These are phyloP conservation scores for Stagonosporopsis rhizophila DNA, from an alignment of 2,329 filamentous ascomycete genomes.

Conservation along the genomic window DNA sequence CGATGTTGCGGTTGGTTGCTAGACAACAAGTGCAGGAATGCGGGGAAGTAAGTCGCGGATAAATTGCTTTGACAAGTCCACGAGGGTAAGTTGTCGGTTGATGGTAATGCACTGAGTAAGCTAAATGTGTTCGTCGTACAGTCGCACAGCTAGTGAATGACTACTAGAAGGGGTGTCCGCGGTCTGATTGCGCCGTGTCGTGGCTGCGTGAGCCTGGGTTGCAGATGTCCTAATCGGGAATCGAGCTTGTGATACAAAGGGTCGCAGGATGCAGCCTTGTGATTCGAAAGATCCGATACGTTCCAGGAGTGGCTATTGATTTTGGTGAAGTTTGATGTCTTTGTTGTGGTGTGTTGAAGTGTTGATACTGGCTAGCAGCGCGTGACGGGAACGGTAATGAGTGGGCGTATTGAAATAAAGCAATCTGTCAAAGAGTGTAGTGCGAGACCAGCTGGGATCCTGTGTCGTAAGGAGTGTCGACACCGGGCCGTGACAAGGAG, in stretches of 20 bases:
- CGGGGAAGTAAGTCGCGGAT: constrained; percentile 46
- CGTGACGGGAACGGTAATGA: constrained; percentile 26
- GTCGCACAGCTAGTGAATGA: constrained; percentile 34
- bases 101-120: constrained; percentile 26
- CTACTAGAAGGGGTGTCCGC: constrained; percentile 24
- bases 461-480: constrained; percentile 51
- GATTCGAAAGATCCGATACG: constrained; percentile 17
- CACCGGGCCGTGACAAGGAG: constrained; percentile 44
- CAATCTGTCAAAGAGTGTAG: constrained; percentile 49
- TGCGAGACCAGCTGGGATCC: constrained; percentile 34
- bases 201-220: constrained; percentile 37
- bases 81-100: constrained; percentile 29
- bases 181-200: constrained; percentile 30
- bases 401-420: constrained; percentile 28
- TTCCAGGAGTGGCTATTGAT: constrained; percentile 19
- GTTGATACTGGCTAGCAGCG: constrained; percentile 40
- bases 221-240: constrained; percentile 33
- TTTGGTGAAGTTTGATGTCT: constrained; percentile 19
- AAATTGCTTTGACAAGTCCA: constrained; percentile 40
- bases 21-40: constrained; percentile 36
- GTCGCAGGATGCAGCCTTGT: constrained; percentile 27
- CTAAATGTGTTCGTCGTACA: constrained; percentile 30
- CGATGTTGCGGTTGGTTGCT: constrained; percentile 35
- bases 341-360: constrained; percentile 23
- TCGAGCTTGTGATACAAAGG: constrained; percentile 39